Evolutionary conservation across 2,329 filamentous ascomycete species (phyloP).

Genomic region (Ophiostoma populinum): DNA sequence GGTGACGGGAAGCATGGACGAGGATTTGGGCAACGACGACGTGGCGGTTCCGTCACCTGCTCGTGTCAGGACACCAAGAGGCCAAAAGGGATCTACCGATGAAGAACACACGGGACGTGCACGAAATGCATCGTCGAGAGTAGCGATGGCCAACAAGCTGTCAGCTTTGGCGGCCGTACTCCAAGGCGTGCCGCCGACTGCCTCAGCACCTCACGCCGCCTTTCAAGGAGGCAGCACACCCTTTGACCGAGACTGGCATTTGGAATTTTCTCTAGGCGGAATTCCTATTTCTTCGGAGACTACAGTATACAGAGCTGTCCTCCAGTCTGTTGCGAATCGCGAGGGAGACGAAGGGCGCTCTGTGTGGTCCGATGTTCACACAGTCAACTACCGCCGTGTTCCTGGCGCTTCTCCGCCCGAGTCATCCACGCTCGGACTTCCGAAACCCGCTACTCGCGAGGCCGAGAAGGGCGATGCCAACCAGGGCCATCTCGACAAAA

Average conservation of each 20-base stretch:
- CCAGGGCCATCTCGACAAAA: conserved; percentile 64
- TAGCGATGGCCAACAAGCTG: conserved; percentile 16
- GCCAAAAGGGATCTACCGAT: too few species aligned
- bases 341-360: conserved; percentile 56
- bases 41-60: too few species aligned
- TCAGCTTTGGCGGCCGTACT: conserved; percentile 22
- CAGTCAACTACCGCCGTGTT: conserved; percentile 81
- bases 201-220: conserved; percentile 36
- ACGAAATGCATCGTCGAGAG: too few species aligned
- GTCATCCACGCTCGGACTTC: conserved; percentile 39
- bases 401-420: conserved; percentile 61
- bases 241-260: conserved; percentile 98
- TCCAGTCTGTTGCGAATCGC: conserved; percentile 34
- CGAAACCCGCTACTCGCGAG: conserved; percentile 29
- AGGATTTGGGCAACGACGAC: too few species aligned
- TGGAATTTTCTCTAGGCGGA: conserved; percentile 79
- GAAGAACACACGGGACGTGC: too few species aligned
- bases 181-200: conserved; percentile 26
- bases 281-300: conserved; percentile 79
- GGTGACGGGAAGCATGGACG: too few species aligned
- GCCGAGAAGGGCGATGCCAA: background rate
- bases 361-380: conserved; percentile 80
- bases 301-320: conserved; percentile 88
- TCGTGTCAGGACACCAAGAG: too few species aligned
- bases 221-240: too few species aligned